Conservation (phyloP, 2,329 filamentous ascomycete genomes). For the Tolypocladium inflatum region DNA sequence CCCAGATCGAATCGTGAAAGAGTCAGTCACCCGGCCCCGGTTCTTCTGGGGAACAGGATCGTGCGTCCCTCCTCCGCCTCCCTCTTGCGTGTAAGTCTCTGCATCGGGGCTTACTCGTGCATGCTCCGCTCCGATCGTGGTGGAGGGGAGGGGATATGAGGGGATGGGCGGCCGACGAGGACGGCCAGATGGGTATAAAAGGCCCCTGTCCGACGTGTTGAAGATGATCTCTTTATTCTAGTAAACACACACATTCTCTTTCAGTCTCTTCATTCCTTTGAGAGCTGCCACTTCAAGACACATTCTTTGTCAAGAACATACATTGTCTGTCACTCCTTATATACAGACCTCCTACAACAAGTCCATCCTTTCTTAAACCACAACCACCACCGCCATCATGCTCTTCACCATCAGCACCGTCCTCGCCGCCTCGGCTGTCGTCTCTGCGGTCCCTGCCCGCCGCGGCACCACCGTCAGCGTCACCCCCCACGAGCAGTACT, state of each 20-base stretch:
- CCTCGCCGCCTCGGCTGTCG: constrained; percentile 2
- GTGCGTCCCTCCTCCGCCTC: neutral
- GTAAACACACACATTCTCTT: neutral
- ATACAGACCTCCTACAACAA: neutral
- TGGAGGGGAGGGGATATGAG: neutral
- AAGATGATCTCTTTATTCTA: neutral
- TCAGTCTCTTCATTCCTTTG: neutral
- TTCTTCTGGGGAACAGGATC: neutral
- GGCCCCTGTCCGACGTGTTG: neutral
- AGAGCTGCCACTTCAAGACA: neutral
- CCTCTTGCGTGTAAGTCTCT: neutral
- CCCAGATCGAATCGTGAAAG: neutral
- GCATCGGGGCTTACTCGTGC: neutral
- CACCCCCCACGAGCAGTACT: constrained; percentile 48
- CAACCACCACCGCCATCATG: neutral
- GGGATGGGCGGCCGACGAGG: neutral
- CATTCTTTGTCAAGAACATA: neutral
- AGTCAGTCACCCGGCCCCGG: neutral
- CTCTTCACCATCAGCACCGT: neutral
- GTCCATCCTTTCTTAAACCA: neutral
- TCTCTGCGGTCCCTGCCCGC: neutral
- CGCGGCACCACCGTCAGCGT: constrained; percentile 11
- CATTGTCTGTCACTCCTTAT: no score
- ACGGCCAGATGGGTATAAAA: neutral
- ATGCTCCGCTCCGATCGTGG: neutral